phyloP scores from a whole-genome alignment of 179 eudicot species.

The Carnegiea gigantea region DNA sequence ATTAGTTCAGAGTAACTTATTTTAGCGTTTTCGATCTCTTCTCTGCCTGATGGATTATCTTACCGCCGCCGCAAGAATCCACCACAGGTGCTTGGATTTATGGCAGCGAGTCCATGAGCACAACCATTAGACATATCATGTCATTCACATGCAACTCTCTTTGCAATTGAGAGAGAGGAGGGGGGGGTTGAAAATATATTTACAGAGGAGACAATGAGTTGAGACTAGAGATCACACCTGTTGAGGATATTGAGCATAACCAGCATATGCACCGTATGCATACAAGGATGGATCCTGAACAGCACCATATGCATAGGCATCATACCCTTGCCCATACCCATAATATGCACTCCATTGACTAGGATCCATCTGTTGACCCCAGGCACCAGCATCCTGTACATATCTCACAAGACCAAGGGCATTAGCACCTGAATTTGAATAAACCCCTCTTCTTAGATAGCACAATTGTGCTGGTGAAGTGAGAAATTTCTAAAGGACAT shows the following conservation, averaged over 20 bases:
- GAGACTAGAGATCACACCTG: constrained; percentile 47
- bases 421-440: constrained; percentile 16
- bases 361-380: constrained; percentile 91
- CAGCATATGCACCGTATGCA: constrained; percentile 85
- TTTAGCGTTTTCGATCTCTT: neutral
- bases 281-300: constrained; percentile 85
- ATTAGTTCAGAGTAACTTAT: too few relatives aligned
- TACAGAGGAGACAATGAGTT: neutral
- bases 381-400: constrained; percentile 61
- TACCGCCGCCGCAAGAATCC: neutral
- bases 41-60: neutral
- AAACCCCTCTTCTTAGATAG: neutral
- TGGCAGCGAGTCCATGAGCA: neutral
- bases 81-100: neutral
- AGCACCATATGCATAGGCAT: constrained; percentile 86
- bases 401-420: constrained; percentile 1
- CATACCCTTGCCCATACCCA: constrained; percentile 95
- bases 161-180: neutral
- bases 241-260: constrained; percentile 85
- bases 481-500: neutral
- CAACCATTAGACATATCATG: constrained; percentile 2
- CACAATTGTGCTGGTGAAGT: constrained; percentile 3
- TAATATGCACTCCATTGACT: constrained; percentile 88
- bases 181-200: too few relatives aligned
- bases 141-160: constrained; percentile 7